Evolutionary conservation across 2,329 filamentous ascomycete species (phyloP), one percentile per base, ranked within the genome.

Genomic region (Dactylella cylindrospora): DNA sequence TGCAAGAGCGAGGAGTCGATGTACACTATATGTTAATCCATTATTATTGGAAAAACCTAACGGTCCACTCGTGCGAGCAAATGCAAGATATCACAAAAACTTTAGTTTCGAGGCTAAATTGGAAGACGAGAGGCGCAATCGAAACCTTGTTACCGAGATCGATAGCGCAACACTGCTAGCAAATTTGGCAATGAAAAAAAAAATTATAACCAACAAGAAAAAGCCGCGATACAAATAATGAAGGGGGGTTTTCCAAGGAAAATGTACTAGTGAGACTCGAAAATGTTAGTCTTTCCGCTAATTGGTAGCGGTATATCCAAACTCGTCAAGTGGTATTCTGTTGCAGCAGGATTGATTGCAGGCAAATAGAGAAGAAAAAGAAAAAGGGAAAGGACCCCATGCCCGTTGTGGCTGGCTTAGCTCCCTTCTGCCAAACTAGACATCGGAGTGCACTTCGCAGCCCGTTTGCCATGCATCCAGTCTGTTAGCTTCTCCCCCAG

Each of bases 321-420:
- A 53, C 43, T 53, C 50, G 57, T 62, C 57, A 62, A 62, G 49
- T 62, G 57, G n/a, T n/a, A n/a, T n/a, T n/a, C n/a, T n/a, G n/a
- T n/a, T n/a, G n/a, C n/a, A n/a, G n/a, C n/a, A n/a, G n/a, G n/a
- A n/a, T n/a, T n/a, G n/a, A n/a, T n/a, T n/a, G n/a, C n/a, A n/a
- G n/a, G n/a, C n/a, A n/a, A n/a, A 62, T 62, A 39, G 43, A 54
- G 55, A 40, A 19, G 43, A 62, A 62, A 60, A 62, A 39, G 28
- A 52, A 52, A 36, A 53, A 54, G 49, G 44, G 19, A 40, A 13
- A 12, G 10, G 5, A 23, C 43, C 46, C 28, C 29, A 22, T 54
- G 57, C 43, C 46, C 28, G 29, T 19, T 54, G 57, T 62, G 57
- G 57, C 57, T 62, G 57, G 57, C 49, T 62, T 62, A 49, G 44